Base-by-base conservation (phyloP, 2,329 filamentous ascomycete species). In the Colletotrichum limetticola region DNA sequence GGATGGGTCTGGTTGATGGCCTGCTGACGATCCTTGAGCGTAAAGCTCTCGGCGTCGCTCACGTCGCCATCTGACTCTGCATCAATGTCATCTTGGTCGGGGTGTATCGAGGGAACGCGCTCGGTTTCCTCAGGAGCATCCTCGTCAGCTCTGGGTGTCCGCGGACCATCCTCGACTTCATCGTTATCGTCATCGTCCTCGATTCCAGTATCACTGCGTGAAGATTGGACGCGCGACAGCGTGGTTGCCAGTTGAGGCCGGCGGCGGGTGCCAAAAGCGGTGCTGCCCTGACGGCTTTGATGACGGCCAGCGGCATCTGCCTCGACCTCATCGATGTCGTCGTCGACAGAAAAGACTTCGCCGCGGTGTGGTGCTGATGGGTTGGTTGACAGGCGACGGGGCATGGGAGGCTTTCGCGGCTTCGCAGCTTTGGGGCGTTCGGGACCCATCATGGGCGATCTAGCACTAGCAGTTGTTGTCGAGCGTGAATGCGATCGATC, bases 1-100 rank as follows among this genome's bases (percentile, higher is more conserved):
- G 97, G 97, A 86, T 99, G 97, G 0, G 97, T 99, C 82, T 98
- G 93, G 84, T 99, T 99, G 87, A 99, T 99, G 76, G 97, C 97
- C 81, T 98, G 92, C 83, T 99, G 97, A 68, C 97, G 91, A 82
- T 99, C 97, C 82, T 97, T 98, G 78, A 99, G 89, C 0, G 97
- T 99, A 81, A 99, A 99, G 85, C 96, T 98, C 84, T 98, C 97
- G 1, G 97, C 94, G 78, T 98, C 97, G 82, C 96, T 98, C 64
- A 95, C 79, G 72, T 93, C 91, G 71, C 85, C 91, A 37, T 94
- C 92, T 24, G 93, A 93, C 11, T 93, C 91, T 55, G 89, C 90
- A 59, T 90, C 89, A 24, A 77, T 71, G 66, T 79, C 76, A 71
- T 80, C 78, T 16, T 83, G 83, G 12, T 85, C 80, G 14, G 75